Evolutionary conservation across 352 stramenopile genomes (phyloP).

Genomic region (Pythium guiyangense): DNA sequence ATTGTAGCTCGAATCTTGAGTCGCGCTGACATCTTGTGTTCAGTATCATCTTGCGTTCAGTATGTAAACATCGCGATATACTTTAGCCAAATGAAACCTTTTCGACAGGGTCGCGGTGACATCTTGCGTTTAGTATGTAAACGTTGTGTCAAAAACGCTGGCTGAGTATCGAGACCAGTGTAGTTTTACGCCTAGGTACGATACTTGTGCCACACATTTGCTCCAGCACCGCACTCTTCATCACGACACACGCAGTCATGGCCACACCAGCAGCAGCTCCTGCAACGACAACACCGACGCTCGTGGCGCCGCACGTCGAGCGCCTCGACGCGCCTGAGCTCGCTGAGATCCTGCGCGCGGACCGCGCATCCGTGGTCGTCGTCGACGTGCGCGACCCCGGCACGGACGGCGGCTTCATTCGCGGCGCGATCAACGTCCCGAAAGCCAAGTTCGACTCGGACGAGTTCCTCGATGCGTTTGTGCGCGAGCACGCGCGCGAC

Average conservation of each 20-base stretch:
- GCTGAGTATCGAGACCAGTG: no score
- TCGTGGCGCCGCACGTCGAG: slow-evolving; percentile 19
- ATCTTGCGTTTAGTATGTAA: no score
- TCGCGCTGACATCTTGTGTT: no score
- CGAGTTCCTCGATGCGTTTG: slow-evolving; percentile 25
- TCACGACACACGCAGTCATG: background rate
- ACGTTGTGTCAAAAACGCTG: no score
- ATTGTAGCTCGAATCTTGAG: no score
- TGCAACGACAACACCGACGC: slow-evolving; percentile 1
- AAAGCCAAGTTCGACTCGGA: slow-evolving; percentile 28
- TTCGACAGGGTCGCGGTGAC: no score
- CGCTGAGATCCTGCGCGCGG: slow-evolving; percentile 10
- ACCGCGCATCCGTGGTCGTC: slow-evolving; percentile 10
- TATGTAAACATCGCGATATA: no score
- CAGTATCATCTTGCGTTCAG: no score
- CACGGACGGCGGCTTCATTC: slow-evolving; percentile 29
- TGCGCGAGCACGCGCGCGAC: slow-evolving; percentile 19
- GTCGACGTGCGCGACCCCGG: slow-evolving; percentile 28
- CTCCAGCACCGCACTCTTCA: no score
- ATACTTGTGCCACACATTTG: no score
- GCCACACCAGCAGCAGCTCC: slow-evolving; percentile 3
- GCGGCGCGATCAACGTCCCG: slow-evolving; percentile 27
- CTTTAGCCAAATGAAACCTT: no score
- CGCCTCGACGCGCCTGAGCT: slow-evolving; percentile 22
- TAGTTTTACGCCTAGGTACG: no score